A percentile compares a stretch with the other conserved stretches of the same genome.
Conservation (phyloP, 1,139 yeast genomes). For the Suhomyces guaymorum region DNA sequence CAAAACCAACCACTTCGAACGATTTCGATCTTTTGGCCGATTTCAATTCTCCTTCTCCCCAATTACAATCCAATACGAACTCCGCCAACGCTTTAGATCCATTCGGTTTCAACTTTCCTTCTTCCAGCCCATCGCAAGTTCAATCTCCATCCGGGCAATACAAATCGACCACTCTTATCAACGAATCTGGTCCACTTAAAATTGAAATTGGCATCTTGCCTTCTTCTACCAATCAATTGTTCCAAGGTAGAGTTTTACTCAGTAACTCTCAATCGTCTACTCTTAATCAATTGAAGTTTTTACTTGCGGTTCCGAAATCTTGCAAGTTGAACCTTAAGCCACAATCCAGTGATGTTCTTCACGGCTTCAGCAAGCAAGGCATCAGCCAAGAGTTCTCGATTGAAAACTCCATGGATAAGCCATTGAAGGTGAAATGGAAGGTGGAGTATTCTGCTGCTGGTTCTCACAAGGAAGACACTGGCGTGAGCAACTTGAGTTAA, state of each 20-base stretch:
- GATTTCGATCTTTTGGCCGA: conserved; percentile 46
- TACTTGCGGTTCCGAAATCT: conserved; percentile 81
- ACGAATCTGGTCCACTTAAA: conserved; percentile 51
- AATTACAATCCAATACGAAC: conserved; percentile 43
- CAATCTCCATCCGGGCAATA: conserved; percentile 16
- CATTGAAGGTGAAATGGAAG: conserved; percentile 82
- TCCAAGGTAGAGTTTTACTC: conserved; percentile 47
- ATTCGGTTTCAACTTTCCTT: conserved; percentile 50
- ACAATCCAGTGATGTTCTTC: conserved; percentile 60
- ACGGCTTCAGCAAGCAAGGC: conserved; percentile 53
- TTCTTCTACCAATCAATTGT: conserved; percentile 37
- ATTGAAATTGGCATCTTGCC: conserved; percentile 51
- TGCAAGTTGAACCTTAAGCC: conserved; percentile 67
- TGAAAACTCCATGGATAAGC: conserved; percentile 48
- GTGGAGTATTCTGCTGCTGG: conserved; percentile 57
- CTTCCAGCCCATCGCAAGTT: conserved; percentile 38
- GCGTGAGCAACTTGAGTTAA: conserved; percentile 42
- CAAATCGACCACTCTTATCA: conserved; percentile 30
- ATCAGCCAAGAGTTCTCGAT: conserved; percentile 63
- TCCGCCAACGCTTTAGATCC: conserved; percentile 41
- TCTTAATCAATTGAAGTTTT: conserved; percentile 54
- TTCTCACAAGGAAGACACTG: conserved; percentile 52
- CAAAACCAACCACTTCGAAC: conserved; percentile 16
- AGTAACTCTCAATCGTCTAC: conserved; percentile 39
- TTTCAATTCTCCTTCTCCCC: conserved; percentile 49